Evolutionary conservation across 352 stramenopile species (phyloP), one percentile per base, ranked within the genome.

Genomic region (Albugo candida): DNA sequence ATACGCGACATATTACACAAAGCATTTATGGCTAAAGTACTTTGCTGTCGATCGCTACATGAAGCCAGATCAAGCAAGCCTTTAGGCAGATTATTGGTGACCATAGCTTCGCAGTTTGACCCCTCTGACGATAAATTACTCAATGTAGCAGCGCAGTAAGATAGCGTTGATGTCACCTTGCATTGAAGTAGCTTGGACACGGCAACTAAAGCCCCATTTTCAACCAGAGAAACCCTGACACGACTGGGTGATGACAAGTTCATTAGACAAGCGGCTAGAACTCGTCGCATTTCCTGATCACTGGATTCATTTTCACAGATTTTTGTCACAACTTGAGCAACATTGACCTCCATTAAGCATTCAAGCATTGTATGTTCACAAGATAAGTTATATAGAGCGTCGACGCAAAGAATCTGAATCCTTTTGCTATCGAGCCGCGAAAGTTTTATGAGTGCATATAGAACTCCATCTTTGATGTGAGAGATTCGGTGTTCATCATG

Each of bases 381-480:
- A 24, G 71, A 83, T 27, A 92, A 54, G 48, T 92, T 92, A 63
- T 91, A 91, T 11, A 92, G 61, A 5, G 73, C 75, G 8, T 70
- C 63, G 16, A 88, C 73, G 24, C 77, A 91, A 36, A 92, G 58
- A 12, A 64, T 76, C 2, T 74, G 73, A 40, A 87, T 92, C 48
- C 82, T 67, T 41, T 81, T 65, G 40, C 76, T 88, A 41, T 91
- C 77, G 8, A 89, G 70, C 1, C 79, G 58, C 11, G 75, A 77
- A 1, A 92, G 70, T 49, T 92, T 92, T 24, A 91, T 67, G 3
- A 92, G 65, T n/a, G 80, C 80, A 54, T 88, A 92, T 41, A 92
- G 35, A 13, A 91, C 77, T 18, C 80, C 80, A 24, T 86, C 75
- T 38, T 87, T 86, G 49, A 92, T 84, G 59, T 88, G 81, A 13